Conservation (phyloP, 345 rosid genomes). For the Citrus inodora region DNA sequence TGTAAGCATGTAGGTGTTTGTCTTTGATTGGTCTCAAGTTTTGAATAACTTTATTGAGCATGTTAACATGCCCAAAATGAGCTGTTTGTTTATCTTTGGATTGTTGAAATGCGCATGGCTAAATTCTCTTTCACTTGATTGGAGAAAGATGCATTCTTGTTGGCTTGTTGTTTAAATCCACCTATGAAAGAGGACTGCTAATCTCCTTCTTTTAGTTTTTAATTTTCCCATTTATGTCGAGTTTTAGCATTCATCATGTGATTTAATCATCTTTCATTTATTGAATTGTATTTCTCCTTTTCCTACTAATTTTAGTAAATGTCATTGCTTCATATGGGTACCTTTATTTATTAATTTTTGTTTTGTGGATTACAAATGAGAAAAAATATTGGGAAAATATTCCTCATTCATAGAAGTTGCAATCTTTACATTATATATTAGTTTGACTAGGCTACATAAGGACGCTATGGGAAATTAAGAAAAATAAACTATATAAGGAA, state of each 20-base stretch:
- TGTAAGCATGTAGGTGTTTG: background rate
- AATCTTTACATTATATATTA: too few species aligned
- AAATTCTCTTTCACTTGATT: background rate
- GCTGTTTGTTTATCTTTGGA: background rate
- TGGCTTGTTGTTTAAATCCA: background rate
- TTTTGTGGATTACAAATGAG: background rate
- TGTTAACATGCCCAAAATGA: background rate
- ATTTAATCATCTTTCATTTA: background rate
- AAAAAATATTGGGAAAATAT: background rate
- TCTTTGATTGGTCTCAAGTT: background rate
- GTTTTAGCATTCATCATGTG: background rate
- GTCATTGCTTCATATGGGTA: background rate
- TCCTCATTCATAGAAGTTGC: too few species aligned
- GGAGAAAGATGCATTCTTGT: background rate
- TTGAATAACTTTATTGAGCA: background rate
- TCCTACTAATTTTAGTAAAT: background rate
- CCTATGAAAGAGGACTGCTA: background rate
- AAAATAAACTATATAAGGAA: too few species aligned
- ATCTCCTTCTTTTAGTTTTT: background rate
- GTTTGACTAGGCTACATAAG: too few species aligned
- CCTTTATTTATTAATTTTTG: background rate
- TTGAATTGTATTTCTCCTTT: background rate
- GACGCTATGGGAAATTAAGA: too few species aligned
- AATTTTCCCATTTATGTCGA: background rate
- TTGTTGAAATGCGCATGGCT: background rate